A percentile compares a stretch with the other conserved stretches of the same genome.
Conservation (phyloP, 2,329 filamentous ascomycete genomes). For the Pseudogymnoascus sp. region DNA sequence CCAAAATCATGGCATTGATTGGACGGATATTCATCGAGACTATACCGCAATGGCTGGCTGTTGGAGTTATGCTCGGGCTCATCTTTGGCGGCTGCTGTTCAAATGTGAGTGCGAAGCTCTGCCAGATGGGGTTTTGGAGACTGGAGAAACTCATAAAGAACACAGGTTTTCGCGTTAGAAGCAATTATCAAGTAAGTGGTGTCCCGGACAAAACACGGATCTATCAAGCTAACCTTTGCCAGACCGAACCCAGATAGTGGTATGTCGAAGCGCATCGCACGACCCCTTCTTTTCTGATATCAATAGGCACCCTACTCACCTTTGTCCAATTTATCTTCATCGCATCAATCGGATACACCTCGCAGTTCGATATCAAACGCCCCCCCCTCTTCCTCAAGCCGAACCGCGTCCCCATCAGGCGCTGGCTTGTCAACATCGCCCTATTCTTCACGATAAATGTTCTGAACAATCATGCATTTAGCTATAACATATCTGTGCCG, state of each 20-base stretch:
- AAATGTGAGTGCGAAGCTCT: slow-evolving; percentile 54
- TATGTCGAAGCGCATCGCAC: slow-evolving; percentile 31
- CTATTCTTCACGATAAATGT: slow-evolving; percentile 93
- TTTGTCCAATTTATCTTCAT: slow-evolving; percentile 87
- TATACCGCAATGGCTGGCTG: slow-evolving; percentile 54
- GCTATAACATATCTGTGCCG: slow-evolving; percentile 91
- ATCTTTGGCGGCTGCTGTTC: slow-evolving; percentile 96
- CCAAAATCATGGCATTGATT: slow-evolving; percentile 42
- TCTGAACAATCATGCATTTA: slow-evolving; percentile 95
- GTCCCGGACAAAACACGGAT: not conserved
- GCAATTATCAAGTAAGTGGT: slow-evolving; percentile 78
- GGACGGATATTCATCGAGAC: slow-evolving; percentile 49
- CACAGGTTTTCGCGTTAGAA: slow-evolving; percentile 87
- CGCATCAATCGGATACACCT: slow-evolving; percentile 66
- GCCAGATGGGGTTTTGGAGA: slow-evolving; percentile 1
- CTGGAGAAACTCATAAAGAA: slow-evolving; percentile 23
- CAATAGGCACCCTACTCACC: slow-evolving; percentile 68
- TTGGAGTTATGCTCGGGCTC: slow-evolving; percentile 63
- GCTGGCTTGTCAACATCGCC: slow-evolving; percentile 82
- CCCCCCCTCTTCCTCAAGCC: slow-evolving; percentile 65
- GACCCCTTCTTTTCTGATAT: slow-evolving; percentile 15
- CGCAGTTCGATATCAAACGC: slow-evolving; percentile 60
- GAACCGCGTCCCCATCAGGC: slow-evolving; percentile 71
- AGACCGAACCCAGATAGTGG: slow-evolving; percentile 81
- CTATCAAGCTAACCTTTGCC: slow-evolving; percentile 16